Evolutionary conservation across 495 filamentous ascomycete species (phyloP), one percentile per base, ranked within the genome.

Genomic region (Aspergillus egyptiacus): DNA sequence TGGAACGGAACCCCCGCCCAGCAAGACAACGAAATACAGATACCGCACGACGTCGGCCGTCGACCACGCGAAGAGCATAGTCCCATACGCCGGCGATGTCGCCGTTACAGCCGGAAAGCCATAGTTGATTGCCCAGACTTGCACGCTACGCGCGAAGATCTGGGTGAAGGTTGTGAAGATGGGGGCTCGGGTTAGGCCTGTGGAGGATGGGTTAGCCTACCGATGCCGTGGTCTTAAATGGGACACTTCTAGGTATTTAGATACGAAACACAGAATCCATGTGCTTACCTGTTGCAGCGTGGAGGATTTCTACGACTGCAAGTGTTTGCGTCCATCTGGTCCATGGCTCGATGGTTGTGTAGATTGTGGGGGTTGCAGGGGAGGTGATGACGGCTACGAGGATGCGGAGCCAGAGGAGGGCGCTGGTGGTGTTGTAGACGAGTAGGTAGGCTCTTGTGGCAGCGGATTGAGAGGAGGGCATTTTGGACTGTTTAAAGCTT

Each of bases 401-500:
- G 51, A 69, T 77, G 17, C 68, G 68, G 23, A 74, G 51, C 88
- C 88, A 91, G 42, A 87, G 74, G 28, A 80, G 44, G 33, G 81
- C 77, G 41, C 79, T 87, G 39, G 79, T 59, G 56, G 77, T 65
- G 64, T 91, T 94, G 76, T 91, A 94, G 55, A 76, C 56, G 57
- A 85, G 71, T 19, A 91, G 79, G 65, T 89, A 89, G 40, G 31
- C 25, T 25, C 28, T 48, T 5, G 42, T 34, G 20, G 28, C 5
- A 23, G 36, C 24, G n/a, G 50, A 53, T 35, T 55, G 40, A 32
- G 54, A 27, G 18, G 24, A 9, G 23, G 36, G 31, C n/a, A 20
- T 34, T 14, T 27, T 51, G 23, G n/a, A 24, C 10, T 14, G 7
- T 9, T 5, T 23, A 11, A 18, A 24, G 8, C 18, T 27, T 27